Base-by-base conservation (phyloP, 2,329 filamentous ascomycete genomes). In the Chaetomium sp. region DNA sequence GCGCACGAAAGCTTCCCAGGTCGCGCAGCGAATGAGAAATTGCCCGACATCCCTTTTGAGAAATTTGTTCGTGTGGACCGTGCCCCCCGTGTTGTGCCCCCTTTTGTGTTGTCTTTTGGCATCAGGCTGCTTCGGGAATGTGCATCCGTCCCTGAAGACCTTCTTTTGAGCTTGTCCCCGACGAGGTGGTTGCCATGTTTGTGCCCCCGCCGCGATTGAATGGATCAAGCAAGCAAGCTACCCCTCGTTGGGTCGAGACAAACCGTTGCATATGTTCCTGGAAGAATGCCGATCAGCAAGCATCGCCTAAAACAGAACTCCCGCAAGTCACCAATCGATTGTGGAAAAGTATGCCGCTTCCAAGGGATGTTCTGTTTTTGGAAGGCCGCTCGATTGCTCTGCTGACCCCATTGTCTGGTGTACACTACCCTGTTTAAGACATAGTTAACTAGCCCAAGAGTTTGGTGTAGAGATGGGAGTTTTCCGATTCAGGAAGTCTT, bases 11-110 rank as follows among this genome's bases (percentile, higher is more conserved):
- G 19, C 19, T 27, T 27, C 19, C 19, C 19, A 27, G 19, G 19
- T 27, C 19, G 19, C 19, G 19, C 19, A 56, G 59, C 63, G 61
- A 65, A 65, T 64, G 42, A 61, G 57, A 65, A 65, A 65, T 57
- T 65, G 59, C 54, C 63, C 63, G 63, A 63, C 50, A 38, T 62
- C 63, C 59, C 40, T 41, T 62, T 64, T 52, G 52, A 64, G 62
- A 59, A 64, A 52, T 51, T 42, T 14, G 37, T 2, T 43, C 11
- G 7, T 36, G 54, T 49, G 53, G 37, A 38, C 45, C 33, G 41
- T 44, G 40, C 19, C 19, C 19, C 36, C n/a, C 19, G 33, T 41
- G 8, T 36, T 33, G 51, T 53, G 42, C 34, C 19, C 19, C 19
- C 19, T 27, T 27, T 47, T 32, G 8, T 40, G 37, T 9, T 9